Evolutionary conservation across 75 land plant species (phyloP).

Genomic region (Sequoiadendron giganteum): DNA sequence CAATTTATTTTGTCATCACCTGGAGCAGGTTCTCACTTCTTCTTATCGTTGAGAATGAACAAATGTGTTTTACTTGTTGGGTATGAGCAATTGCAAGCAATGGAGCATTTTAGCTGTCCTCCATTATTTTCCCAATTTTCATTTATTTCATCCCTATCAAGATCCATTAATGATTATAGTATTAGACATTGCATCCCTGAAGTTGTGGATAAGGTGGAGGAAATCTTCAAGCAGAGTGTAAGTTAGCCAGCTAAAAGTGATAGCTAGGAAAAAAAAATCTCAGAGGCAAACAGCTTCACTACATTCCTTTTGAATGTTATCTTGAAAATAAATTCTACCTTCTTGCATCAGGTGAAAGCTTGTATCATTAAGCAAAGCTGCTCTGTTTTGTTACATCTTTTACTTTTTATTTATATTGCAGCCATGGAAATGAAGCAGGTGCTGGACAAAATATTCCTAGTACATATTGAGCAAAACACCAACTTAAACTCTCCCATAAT

Average conservation of each 20-base stretch:
- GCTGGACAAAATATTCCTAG: too few relatives aligned
- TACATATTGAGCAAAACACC: neutral
- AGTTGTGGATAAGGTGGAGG: neutral
- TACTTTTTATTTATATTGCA: neutral
- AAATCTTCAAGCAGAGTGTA: neutral
- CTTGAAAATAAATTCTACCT: neutral
- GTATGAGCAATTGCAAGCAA: neutral
- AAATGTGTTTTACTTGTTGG: neutral
- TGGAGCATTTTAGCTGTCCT: neutral
- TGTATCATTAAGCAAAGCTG: neutral
- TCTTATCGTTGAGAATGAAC: neutral
- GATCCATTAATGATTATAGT: neutral
- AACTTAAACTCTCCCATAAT: neutral
- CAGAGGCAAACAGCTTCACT: neutral
- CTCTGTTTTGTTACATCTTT: neutral
- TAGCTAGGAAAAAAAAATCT: neutral
- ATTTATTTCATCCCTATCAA: neutral
- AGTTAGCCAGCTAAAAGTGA: neutral
- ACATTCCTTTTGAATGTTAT: neutral
- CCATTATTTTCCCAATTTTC: neutral
- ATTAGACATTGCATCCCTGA: neutral
- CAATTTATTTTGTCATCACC: neutral
- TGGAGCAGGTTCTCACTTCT: neutral
- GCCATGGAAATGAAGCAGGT: neutral
- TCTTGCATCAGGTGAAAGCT: neutral